Base-by-base conservation (phyloP, 768 basidiomycete species). In the Suillus variegatus region DNA sequence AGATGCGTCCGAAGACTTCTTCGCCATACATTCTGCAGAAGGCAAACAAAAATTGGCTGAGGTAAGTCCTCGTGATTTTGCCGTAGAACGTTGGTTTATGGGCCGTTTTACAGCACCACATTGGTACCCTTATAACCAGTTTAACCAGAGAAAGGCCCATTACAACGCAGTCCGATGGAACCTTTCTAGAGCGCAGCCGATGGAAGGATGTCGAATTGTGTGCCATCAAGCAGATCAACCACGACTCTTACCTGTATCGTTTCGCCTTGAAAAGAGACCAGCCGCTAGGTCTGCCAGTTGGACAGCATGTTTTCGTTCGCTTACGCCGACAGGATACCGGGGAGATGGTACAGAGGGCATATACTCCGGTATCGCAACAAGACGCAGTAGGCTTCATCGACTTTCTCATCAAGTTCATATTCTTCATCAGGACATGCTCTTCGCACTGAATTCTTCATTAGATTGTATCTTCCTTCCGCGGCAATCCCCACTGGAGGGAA, bases 1-100 rank as follows among this genome's bases (percentile, higher is more conserved):
- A 66, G 88, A 89, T 66, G 83, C 84, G 3, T 84, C 86, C 1
- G 88, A 89, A 16, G 87, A 89, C 65, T 89, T 88, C 72, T 78
- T 87, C 73, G 84, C 86, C 0, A 87, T 88, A 61, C 88, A 88
- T 72, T 85, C 84, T n/a, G 73, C 78, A 10, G 83, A 84, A 64
- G 85, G 82, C 3, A 81, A 79, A 62, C 65, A 64, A 28, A 80
- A 83, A 70, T 76, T 87, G 10, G 80, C 78, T 0, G 78, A 82
- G 68, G 84, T 76, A 52, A 10, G 66, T 64, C 51, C 10, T 62
- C 25, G 6, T 20, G 51, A 18, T 43, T 49, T 63, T 6, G 25
- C 35, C 10, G 4, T 13, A n/a, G 40, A 43, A 61, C 9, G 56
- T 64, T 35, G 40, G 52, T 69, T 71, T 61, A 73, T 43, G 6